A percentile compares a stretch with the other conserved stretches of the same genome.
phyloP scores from a whole-genome alignment of 129 eudicot genomes.

The Oenanthe sinensis region DNA sequence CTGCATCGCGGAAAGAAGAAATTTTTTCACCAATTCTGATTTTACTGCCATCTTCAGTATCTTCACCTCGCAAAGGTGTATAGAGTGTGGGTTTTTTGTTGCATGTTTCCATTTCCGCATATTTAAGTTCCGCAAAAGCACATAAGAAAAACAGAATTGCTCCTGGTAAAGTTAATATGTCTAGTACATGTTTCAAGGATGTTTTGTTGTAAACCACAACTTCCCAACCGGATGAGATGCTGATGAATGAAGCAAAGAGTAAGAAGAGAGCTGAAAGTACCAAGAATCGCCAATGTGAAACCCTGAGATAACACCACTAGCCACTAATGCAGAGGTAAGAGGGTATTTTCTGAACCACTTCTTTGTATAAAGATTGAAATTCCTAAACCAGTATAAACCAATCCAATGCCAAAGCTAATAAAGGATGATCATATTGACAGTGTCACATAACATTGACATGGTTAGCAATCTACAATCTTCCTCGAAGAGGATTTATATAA shows the following conservation, averaged over 20 bases:
- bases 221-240: background rate
- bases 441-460: background rate
- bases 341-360: background rate
- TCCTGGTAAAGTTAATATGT: slow-evolving; percentile 15
- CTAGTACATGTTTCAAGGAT: slow-evolving; percentile 3
- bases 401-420: background rate
- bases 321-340: background rate
- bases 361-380: background rate
- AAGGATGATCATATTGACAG: background rate
- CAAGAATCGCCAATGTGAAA: background rate
- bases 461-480: background rate
- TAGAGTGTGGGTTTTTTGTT: slow-evolving; percentile 14
- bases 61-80: slow-evolving; percentile 28
- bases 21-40: slow-evolving; percentile 22
- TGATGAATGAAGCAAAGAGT: slow-evolving; percentile 5
- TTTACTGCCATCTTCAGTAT: slow-evolving; percentile 5
- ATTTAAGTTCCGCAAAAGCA: slow-evolving; percentile 16
- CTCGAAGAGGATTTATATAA: background rate
- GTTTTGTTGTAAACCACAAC: background rate
- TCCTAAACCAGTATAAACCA: background rate
- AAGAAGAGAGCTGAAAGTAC: slow-evolving; percentile 10
- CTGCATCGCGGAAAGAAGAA: slow-evolving; percentile 41
- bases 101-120: background rate
- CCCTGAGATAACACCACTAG: background rate
- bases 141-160: slow-evolving; percentile 6